Percentiles rank a stretch among this genome's conserved stretches.
Conservation (phyloP, 768 basidiomycete genomes). For the Zangia roseola region DNA sequence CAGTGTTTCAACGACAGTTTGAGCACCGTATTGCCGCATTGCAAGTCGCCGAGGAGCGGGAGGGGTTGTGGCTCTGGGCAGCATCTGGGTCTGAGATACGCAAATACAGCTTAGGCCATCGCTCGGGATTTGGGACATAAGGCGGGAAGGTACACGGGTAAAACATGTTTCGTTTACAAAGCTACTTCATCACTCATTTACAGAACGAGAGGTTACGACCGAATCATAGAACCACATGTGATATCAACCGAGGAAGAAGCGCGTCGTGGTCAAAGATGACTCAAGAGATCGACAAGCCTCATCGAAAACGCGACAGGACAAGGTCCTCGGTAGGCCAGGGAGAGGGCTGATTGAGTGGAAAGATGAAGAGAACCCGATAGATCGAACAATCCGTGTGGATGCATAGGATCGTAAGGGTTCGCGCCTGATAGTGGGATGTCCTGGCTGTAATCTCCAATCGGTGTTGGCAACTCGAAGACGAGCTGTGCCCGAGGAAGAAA, state of each 20-base stretch:
- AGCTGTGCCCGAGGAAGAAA: slow-evolving; percentile 18
- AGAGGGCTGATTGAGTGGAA: not conserved
- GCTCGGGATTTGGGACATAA: slow-evolving; percentile 5
- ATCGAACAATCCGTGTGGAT: not conserved
- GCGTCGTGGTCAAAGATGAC: not conserved
- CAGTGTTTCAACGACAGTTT: slow-evolving; percentile 38
- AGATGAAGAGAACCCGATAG: not conserved
- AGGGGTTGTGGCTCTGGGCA: slow-evolving; percentile 51
- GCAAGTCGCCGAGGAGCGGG: slow-evolving; percentile 45
- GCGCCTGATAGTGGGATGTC: not conserved
- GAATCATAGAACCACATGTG: not conserved
- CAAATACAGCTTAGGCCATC: slow-evolving; percentile 50
- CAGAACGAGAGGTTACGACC: slow-evolving; percentile 8
- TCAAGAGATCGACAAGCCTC: slow-evolving; percentile 18
- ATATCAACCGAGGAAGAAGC: not conserved
- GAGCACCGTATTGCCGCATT: slow-evolving; percentile 43
- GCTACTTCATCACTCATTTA: slow-evolving; percentile 1
- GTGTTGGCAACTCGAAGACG: not conserved
- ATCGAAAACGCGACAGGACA: slow-evolving; percentile 22
- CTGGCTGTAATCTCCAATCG: not conserved
- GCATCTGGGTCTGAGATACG: slow-evolving; percentile 45
- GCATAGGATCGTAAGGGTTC: not conserved
- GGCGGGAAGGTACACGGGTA: not conserved
- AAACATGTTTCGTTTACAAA: slow-evolving; percentile 2
- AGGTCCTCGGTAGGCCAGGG: slow-evolving; percentile 2